Percentiles rank a stretch among this genome's conserved stretches.
Evolutionary conservation across 2,329 filamentous ascomycete species (phyloP).

Genomic region (Celoporthe dispersa): DNA sequence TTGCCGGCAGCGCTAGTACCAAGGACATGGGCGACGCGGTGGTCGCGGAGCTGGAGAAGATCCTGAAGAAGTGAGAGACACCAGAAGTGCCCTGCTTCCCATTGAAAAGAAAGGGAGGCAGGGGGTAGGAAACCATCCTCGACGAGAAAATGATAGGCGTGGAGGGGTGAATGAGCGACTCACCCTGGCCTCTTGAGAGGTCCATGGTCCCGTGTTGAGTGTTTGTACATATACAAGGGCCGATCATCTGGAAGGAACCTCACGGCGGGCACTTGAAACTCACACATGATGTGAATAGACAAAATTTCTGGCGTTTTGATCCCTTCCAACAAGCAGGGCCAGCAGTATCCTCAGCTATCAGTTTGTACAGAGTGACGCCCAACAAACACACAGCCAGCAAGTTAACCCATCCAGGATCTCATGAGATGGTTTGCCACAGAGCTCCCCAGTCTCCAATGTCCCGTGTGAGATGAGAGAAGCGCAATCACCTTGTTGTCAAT

Average conservation of each 20-base stretch:
- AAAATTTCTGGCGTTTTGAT: slow-evolving; percentile 20
- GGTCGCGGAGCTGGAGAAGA: slow-evolving; percentile 71
- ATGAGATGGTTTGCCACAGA: background rate
- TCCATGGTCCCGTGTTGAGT: background rate
- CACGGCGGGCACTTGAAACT: background rate
- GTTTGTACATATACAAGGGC: background rate
- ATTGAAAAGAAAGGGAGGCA: background rate
- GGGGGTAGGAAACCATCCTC: background rate
- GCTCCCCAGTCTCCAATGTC: background rate
- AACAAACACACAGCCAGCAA: background rate
- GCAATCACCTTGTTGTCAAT: too few relatives aligned
- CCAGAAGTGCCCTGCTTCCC: background rate
- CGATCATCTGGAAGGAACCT: background rate
- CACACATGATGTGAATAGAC: slow-evolving; percentile 9
- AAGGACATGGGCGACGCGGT: slow-evolving; percentile 79
- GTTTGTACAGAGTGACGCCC: background rate
- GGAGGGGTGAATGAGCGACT: background rate
- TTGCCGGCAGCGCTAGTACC: slow-evolving; percentile 78
- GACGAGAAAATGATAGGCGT: background rate
- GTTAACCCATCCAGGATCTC: background rate
- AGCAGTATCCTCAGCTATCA: too few relatives aligned
- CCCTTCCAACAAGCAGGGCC: background rate
- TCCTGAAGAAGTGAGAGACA: slow-evolving; percentile 57
- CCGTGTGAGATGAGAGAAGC: background rate
- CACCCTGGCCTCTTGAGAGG: background rate